These are phyloP conservation scores for Ophiostoma piceae DNA, from an alignment of 2,329 filamentous ascomycete species.

Conservation along the genomic window DNA sequence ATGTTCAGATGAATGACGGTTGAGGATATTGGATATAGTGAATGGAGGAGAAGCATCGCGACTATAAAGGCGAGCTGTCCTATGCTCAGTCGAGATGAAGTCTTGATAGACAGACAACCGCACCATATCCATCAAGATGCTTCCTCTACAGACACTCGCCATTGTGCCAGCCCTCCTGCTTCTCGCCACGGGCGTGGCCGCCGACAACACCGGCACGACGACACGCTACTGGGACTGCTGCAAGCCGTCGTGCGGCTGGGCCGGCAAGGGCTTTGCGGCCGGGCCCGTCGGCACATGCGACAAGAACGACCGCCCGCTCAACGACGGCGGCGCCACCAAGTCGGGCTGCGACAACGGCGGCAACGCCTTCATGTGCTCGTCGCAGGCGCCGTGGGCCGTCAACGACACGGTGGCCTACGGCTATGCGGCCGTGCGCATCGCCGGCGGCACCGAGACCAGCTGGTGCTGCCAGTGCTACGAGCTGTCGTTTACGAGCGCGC, in stretches of 20 bases:
- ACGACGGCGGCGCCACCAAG: conserved; percentile 35
- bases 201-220: conserved; percentile 25
- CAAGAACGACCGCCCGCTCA: conserved; percentile 45
- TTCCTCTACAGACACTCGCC: conserved; percentile 15
- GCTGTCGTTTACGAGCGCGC: conserved; percentile 53
- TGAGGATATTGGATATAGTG: not conserved
- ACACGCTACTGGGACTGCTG: conserved; percentile 55
- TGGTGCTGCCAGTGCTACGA: conserved; percentile 56
- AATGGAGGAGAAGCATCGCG: not conserved
- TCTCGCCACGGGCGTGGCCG: not conserved
- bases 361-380: conserved; percentile 48
- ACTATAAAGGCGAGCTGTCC: not conserved
- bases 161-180: conserved; percentile 19
- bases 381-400: conserved; percentile 48
- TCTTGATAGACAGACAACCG: not conserved
- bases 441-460: conserved; percentile 38
- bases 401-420: conserved; percentile 49
- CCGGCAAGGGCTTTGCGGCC: conserved; percentile 42
- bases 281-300: conserved; percentile 45
- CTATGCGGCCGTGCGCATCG: conserved; percentile 48
- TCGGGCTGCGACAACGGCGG: conserved; percentile 41
- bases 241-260: conserved; percentile 58
- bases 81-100: not conserved
- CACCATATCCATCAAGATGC: conserved; percentile 13
- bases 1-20: not conserved